phyloP scores from a whole-genome alignment of 257 asterid species.

The Nicotiana tabacum region DNA sequence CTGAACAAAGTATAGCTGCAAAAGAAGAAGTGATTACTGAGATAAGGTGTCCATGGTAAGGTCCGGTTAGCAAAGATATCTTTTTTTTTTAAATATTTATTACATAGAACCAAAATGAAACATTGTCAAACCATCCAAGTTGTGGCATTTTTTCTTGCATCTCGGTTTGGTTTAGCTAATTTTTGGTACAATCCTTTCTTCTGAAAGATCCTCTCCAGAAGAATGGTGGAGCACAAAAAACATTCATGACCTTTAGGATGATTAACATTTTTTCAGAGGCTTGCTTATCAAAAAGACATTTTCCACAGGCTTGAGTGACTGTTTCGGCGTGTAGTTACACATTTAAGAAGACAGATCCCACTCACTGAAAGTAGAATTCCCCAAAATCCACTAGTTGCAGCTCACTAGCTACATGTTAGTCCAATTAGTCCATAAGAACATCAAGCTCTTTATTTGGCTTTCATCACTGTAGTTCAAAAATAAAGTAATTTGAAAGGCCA shows the following conservation, averaged over 20 bases:
- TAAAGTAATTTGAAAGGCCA: not conserved
- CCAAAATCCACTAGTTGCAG: not conserved
- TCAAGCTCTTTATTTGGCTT: not conserved
- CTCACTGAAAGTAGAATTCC: not conserved
- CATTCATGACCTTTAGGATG: not conserved
- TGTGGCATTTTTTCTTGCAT: not conserved
- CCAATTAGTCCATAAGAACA: not conserved
- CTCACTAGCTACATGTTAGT: not conserved
- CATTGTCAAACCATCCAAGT: not conserved
- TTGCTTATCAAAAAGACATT: no score
- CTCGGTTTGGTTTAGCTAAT: not conserved
- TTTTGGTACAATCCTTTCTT: not conserved
- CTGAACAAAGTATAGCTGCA: constrained; percentile 92
- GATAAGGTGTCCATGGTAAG: not conserved
- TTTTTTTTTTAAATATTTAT: not conserved
- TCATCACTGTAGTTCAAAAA: not conserved
- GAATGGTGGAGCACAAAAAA: not conserved
- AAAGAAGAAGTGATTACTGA: constrained; percentile 6
- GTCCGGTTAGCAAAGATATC: not conserved
- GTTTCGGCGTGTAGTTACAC: not conserved
- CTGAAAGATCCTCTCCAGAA: not conserved
- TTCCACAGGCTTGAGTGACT: not conserved
- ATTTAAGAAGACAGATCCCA: not conserved
- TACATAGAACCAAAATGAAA: not conserved
- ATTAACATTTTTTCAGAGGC: not conserved